phyloP scores from a whole-genome alignment of 495 filamentous ascomycete genomes.

The Neurospora sp. region DNA sequence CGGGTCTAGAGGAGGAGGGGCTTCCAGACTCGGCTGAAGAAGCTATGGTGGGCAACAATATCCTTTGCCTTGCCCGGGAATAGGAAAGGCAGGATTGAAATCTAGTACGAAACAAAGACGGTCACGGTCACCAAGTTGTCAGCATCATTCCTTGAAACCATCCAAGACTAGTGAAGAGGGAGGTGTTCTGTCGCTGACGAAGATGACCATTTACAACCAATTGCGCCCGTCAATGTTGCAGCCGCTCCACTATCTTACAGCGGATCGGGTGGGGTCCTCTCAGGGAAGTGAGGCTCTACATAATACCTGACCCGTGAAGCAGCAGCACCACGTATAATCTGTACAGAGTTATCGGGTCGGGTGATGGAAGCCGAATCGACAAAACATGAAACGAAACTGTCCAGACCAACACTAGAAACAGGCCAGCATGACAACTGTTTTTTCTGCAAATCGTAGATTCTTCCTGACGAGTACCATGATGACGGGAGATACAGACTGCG shows the following conservation, averaged over 20 bases:
- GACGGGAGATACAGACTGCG: neutral
- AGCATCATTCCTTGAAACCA: neutral
- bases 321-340: neutral
- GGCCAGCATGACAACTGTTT: neutral
- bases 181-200: neutral
- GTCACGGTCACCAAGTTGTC: neutral
- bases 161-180: neutral
- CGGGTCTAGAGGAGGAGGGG: conserved; percentile 32
- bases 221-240: neutral
- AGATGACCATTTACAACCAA: neutral
- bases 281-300: neutral
- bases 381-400: neutral
- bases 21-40: conserved; percentile 12
- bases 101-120: neutral
- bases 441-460: neutral
- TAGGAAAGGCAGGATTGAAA: neutral
- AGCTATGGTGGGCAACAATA: conserved; percentile 24
- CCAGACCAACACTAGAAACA: neutral
- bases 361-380: neutral
- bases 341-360: neutral
- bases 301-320: neutral
- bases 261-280: neutral
- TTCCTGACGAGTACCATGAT: neutral
- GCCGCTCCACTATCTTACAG: neutral
- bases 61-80: conserved; percentile 8